Percentiles rank a stretch among this genome's conserved stretches.
Evolutionary conservation across 495 filamentous ascomycete genomes (phyloP).

Genomic region (Penicillium paradoxum): DNA sequence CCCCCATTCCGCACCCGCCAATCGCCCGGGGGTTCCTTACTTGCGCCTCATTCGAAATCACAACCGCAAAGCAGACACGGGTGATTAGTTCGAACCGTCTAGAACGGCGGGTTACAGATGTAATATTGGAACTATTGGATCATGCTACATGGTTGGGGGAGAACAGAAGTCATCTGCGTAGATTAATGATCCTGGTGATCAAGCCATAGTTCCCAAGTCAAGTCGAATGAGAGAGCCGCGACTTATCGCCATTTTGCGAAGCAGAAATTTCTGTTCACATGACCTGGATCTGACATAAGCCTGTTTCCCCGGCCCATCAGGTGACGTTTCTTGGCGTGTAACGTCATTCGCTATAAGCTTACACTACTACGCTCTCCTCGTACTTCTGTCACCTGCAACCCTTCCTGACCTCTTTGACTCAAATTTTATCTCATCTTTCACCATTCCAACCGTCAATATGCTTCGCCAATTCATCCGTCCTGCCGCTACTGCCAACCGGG

Average conservation of each 20-base stretch:
- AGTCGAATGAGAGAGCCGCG: slow-evolving; percentile 25
- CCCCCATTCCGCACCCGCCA: slow-evolving; percentile 39
- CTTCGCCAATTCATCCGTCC: slow-evolving; percentile 62
- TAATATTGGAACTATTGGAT: neutral
- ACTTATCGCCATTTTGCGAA: slow-evolving; percentile 26
- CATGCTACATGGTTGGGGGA: neutral
- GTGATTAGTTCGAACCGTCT: slow-evolving; percentile 5
- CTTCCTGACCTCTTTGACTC: slow-evolving; percentile 1
- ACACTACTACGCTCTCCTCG: slow-evolving; percentile 41
- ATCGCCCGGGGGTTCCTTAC: slow-evolving; percentile 27
- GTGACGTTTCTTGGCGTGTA: slow-evolving; percentile 20
- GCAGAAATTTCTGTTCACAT: slow-evolving; percentile 21
- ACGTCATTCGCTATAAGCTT: slow-evolving; percentile 20
- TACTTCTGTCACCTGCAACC: neutral
- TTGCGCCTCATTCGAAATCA: slow-evolving; percentile 18
- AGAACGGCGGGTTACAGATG: neutral
- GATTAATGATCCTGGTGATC: neutral
- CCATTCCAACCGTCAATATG: slow-evolving; percentile 45
- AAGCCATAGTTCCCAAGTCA: neutral
- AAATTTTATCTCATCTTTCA: slow-evolving; percentile 8
- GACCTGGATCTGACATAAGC: slow-evolving; percentile 9
- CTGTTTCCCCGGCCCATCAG: slow-evolving; percentile 1
- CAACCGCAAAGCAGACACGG: slow-evolving; percentile 7
- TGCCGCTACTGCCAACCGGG: slow-evolving; percentile 46
- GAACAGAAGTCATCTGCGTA: neutral